Evolutionary conservation across 768 basidiomycete species (phyloP).

Genomic region (Boletus reticuloceps): DNA sequence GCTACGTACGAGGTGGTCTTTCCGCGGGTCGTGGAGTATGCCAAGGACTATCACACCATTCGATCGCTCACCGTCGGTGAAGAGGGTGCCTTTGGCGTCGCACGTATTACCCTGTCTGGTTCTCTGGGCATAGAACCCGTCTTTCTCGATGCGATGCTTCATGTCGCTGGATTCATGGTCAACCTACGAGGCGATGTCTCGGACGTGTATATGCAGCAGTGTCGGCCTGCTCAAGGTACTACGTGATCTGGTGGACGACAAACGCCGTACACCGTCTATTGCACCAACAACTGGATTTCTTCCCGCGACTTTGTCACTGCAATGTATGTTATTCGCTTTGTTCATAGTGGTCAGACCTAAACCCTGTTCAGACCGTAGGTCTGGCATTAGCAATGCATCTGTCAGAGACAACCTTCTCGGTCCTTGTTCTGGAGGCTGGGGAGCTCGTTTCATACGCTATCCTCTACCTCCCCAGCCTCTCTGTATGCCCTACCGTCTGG

Average conservation of each 20-base stretch:
- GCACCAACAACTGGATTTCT: constrained; percentile 42
- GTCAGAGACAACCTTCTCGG: too few species aligned
- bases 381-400: too few species aligned
- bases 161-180: constrained; percentile 67
- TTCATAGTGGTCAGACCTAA: too few species aligned
- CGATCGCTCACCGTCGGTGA: constrained; percentile 48
- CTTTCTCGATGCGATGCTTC: constrained; percentile 66
- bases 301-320: constrained; percentile 46
- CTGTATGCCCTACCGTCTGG: too few species aligned
- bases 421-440: too few species aligned
- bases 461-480: too few species aligned
- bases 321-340: too few species aligned
- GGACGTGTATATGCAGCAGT: constrained; percentile 63
- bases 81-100: constrained; percentile 50
- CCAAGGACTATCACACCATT: constrained; percentile 55
- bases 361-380: too few species aligned
- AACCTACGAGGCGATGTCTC: constrained; percentile 51
- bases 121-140: constrained; percentile 49
- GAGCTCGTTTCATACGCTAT: too few species aligned
- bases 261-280: constrained; percentile 50
- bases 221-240: constrained; percentile 50
- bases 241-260: constrained; percentile 39
- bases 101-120: constrained; percentile 43
- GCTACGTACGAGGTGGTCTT: constrained; percentile 65
- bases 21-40: constrained; percentile 70